Conservation (phyloP, 2,329 filamentous ascomycete genomes). For the Neophaeococcomyces aloes region DNA sequence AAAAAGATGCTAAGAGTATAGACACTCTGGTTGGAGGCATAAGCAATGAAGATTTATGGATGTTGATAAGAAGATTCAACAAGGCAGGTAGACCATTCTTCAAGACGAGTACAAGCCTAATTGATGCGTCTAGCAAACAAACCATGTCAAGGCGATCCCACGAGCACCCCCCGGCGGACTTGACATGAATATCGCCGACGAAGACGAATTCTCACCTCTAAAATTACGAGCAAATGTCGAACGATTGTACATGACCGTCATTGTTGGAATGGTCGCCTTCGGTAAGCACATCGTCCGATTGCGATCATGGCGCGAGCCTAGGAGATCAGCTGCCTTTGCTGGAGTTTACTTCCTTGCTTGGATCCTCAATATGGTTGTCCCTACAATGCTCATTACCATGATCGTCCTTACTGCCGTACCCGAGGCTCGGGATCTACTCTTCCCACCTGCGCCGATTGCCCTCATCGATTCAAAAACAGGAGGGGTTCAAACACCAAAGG, state of each 20-base stretch:
- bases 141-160: conserved; percentile 59
- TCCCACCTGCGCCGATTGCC: conserved; percentile 67
- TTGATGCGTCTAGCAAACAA: conserved; percentile 44
- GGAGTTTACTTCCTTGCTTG: conserved; percentile 56
- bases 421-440: conserved; percentile 51
- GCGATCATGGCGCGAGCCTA: conserved; percentile 66
- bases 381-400: conserved; percentile 47
- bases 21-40: conserved; percentile 56
- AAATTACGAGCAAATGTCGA: conserved; percentile 70
- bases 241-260: conserved; percentile 69
- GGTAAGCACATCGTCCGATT: conserved; percentile 67
- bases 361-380: conserved; percentile 60
- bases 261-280: conserved; percentile 54
- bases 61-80: conserved; percentile 62
- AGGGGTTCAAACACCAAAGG: conserved; percentile 64
- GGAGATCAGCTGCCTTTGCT: conserved; percentile 57
- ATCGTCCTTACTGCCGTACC: conserved; percentile 59
- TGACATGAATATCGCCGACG: conserved; percentile 69
- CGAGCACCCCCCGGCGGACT: conserved; percentile 54
- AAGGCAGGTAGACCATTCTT: conserved; percentile 40
- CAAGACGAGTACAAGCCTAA: conserved; percentile 1
- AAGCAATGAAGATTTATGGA: conserved; percentile 62
- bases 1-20: conserved; percentile 40
- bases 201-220: conserved; percentile 76
- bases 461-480: conserved; percentile 60